Percentiles rank a stretch among this genome's conserved stretches.
These are phyloP conservation scores for Pseudopyrenochaeta lycopersici DNA, from an alignment of 2,329 filamentous ascomycete species.

Conservation along the genomic window DNA sequence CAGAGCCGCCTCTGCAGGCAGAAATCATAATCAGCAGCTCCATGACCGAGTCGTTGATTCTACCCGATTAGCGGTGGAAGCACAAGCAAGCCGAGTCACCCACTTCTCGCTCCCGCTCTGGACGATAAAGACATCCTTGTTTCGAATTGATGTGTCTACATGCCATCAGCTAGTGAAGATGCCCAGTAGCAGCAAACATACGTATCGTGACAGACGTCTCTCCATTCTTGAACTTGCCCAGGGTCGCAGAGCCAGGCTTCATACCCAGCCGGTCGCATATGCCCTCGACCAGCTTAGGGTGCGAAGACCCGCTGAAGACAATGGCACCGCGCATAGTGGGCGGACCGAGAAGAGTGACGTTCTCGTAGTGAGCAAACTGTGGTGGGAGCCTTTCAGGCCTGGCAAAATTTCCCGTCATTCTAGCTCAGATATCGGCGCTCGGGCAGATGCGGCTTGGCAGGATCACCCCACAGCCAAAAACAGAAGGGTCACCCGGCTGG, in stretches of 20 bases:
- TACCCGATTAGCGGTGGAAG: slow-evolving; percentile 41
- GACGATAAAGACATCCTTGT: slow-evolving; percentile 98
- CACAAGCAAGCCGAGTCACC: slow-evolving; percentile 22
- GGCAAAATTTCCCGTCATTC: slow-evolving; percentile 37
- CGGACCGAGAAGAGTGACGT: slow-evolving; percentile 42
- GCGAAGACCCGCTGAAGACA: slow-evolving; percentile 73
- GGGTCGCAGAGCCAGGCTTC: slow-evolving; percentile 65
- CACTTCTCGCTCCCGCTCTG: slow-evolving; percentile 90
- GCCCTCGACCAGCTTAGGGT: slow-evolving; percentile 69
- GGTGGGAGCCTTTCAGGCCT: slow-evolving; percentile 24
- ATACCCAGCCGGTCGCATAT: slow-evolving; percentile 73
- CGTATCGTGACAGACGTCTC: slow-evolving; percentile 75
- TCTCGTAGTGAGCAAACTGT: slow-evolving; percentile 37
- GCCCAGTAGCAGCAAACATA: slow-evolving; percentile 37
- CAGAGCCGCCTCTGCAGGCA: slow-evolving; percentile 96
- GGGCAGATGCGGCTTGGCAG: slow-evolving; percentile 5
- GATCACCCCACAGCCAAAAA: slow-evolving; percentile 9
- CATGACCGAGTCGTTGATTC: slow-evolving; percentile 98
- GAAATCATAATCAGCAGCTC: slow-evolving; percentile 99
- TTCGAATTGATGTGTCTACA: slow-evolving; percentile 76
- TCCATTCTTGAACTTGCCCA: slow-evolving; percentile 74
- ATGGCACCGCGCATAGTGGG: slow-evolving; percentile 70
- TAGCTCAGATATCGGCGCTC: slow-evolving; percentile 13
- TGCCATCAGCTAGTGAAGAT: slow-evolving; percentile 22
- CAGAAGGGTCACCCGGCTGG: slow-evolving; percentile 2